Evolutionary conservation across 2,329 filamentous ascomycete species (phyloP), one percentile per base, ranked within the genome.

Genomic region (Sclerotinia spermophila): DNA sequence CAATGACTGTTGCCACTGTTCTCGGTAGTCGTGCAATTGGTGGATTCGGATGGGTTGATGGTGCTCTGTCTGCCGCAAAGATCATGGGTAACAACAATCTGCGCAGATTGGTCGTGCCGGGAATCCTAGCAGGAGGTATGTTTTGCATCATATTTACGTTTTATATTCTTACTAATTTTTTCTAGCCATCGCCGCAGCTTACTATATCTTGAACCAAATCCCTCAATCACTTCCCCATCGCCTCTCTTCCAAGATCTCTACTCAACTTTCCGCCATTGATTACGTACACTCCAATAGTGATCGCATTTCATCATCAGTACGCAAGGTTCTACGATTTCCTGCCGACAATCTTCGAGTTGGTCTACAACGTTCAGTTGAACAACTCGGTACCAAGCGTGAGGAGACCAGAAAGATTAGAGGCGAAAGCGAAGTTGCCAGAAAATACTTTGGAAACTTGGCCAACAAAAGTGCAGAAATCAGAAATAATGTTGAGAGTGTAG

Each of bases 281-380:
- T 99, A 98, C 79, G 92, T 96, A 1, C 96, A 99, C 81, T 83
- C 88, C 74, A 99, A 99, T 82, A 89, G 94, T 59, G 85, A 87
- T 27, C 92, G 96, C 68, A 96, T 99, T 77, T 90, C 92, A 33
- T 86, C 88, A 38, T 92, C 96, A 69, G 93, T 97, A 56, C 92
- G 95, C 75, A 93, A 94, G 79, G 93, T 97, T 13, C 87, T 99
- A 53, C 92, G 93, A 72, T 89, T 92, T 77, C 96, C 96, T 0
- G 92, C 94, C 1, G 92, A 95, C 78, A 94, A 93, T 77, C 87
- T 99, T 11, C 90, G 94, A 68, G 89, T 93, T 58, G 90, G 91
- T 67, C 86, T 99, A 42, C 91, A 96, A 77, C 90, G 92, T 68
- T 93, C 90, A 40, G 90, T 97, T 62, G 94, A 98, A 82, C 90